phyloP scores from a whole-genome alignment of 805 yeast genomes.

The Ogataea nonfermentans region DNA sequence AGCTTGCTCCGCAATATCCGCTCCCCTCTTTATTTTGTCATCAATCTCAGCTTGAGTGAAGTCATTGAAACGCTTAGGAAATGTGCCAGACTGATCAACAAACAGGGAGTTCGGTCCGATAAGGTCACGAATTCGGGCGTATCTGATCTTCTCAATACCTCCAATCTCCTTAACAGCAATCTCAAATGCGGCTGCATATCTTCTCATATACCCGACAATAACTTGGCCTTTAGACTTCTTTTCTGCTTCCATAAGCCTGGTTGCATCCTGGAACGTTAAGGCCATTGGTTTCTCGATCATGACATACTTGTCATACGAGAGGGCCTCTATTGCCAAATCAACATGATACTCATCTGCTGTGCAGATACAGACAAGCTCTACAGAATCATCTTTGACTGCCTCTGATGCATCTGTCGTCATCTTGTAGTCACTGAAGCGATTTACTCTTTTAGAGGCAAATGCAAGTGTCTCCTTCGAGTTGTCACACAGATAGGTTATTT shows the following conservation, averaged over 20 bases:
- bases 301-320: background rate
- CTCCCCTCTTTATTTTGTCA: background rate
- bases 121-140: slow-evolving; percentile 7
- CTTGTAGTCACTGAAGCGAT: too few relatives aligned
- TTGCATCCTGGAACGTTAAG: slow-evolving; percentile 1
- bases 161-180: slow-evolving; percentile 4
- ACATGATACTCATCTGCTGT: slow-evolving; percentile 6
- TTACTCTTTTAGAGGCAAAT: background rate
- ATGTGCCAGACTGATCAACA: slow-evolving; percentile 6
- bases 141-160: slow-evolving; percentile 7
- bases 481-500: background rate
- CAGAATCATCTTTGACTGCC: background rate
- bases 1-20: slow-evolving; percentile 4
- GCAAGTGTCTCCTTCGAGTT: slow-evolving; percentile 1
- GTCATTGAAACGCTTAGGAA: slow-evolving; percentile 7
- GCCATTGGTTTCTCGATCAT: slow-evolving; percentile 4
- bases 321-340: slow-evolving; percentile 2
- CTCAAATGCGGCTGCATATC: slow-evolving; percentile 10
- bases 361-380: slow-evolving; percentile 1
- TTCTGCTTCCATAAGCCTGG: slow-evolving; percentile 8
- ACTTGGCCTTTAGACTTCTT: slow-evolving; percentile 9
- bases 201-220: slow-evolving; percentile 9
- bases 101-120: slow-evolving; percentile 8
- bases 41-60: background rate
- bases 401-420: background rate